Evolutionary conservation across 306 rosid species (phyloP), one percentile per base, ranked within the genome.

Genomic region (Hylodesmum podocarpum): DNA sequence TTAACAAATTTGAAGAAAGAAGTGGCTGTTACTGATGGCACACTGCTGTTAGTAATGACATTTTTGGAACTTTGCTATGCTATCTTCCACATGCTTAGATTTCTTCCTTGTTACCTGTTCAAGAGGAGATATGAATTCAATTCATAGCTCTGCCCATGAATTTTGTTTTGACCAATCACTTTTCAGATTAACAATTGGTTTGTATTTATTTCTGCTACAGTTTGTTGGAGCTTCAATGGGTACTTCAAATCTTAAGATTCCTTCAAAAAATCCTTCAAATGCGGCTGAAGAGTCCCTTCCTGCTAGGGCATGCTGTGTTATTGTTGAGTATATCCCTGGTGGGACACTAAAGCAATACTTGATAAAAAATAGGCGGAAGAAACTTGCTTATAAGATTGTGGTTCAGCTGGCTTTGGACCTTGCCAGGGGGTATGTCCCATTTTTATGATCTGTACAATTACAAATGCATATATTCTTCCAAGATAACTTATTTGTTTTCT

Each of bases 171-270:
- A 54, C 15, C 11, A 37, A 25, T 66, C 27, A 53, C 51, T 46
- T 58, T 57, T 66, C 24, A 39, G 61, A 53, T 46, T 44, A 62
- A 34, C 66, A 59, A 66, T 70, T 53, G 63, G 44, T 47, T 63
- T 54, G 22, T 53, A 54, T 83, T 54, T 18, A 63, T 62, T 67
- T 76, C 62, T 50, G 80, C 39, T 66, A 77, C 78, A 94, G 98
- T 94, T 94, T 86, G 73, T 89, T 15, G 96, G 98, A 81, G 97
- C 98, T 79, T 91, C 98, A 57, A 88, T 94, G 97, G 94, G 93
- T 49, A 90, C 91, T 59, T 90, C 87, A 49, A 90, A 89, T 82
- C 91, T 94, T 33, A 90, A 87, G 88, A 84, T 91, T 72, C 98
- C 91, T 34, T 16, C 84, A 6, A 76, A 89, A 53, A 82, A 25